Evolutionary conservation across 495 filamentous ascomycete species (phyloP).

Genomic region (Delitschia confertaspora): DNA sequence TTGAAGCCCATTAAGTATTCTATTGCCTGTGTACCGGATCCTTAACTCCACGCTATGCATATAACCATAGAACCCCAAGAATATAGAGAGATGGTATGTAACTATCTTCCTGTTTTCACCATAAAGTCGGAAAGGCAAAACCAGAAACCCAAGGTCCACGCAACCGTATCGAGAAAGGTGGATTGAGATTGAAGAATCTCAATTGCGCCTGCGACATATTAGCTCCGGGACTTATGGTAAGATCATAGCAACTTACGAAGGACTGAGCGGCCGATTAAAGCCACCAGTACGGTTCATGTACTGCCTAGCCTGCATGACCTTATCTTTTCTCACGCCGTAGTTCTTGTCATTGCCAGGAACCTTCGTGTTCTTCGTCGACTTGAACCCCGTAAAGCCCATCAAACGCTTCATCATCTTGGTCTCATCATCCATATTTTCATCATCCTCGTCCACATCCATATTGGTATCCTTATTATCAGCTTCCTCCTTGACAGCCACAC

Average conservation of each 20-base stretch:
- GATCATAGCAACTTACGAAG: neutral
- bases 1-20: no score
- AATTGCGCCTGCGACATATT: neutral
- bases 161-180: no score
- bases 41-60: no score
- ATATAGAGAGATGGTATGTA: no score
- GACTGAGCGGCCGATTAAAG: constrained; percentile 76
- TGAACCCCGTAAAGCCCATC: constrained; percentile 85
- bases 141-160: no score
- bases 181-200: neutral
- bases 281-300: constrained; percentile 98
- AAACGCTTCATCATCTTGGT: constrained; percentile 66
- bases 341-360: constrained; percentile 76
- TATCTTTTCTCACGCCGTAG: constrained; percentile 80
- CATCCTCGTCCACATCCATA: constrained; percentile 21
- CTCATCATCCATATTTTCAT: constrained; percentile 44
- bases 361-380: constrained; percentile 82
- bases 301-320: constrained; percentile 91
- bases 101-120: no score
- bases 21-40: no score
- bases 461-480: constrained; percentile 34
- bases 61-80: no score
- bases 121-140: no score
- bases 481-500: constrained; percentile 33
- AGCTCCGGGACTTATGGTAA: neutral